A percentile compares a stretch with the other conserved stretches of the same genome.
Conservation (phyloP, 169 alveolate genomes). For the Eimeria falciformis region DNA sequence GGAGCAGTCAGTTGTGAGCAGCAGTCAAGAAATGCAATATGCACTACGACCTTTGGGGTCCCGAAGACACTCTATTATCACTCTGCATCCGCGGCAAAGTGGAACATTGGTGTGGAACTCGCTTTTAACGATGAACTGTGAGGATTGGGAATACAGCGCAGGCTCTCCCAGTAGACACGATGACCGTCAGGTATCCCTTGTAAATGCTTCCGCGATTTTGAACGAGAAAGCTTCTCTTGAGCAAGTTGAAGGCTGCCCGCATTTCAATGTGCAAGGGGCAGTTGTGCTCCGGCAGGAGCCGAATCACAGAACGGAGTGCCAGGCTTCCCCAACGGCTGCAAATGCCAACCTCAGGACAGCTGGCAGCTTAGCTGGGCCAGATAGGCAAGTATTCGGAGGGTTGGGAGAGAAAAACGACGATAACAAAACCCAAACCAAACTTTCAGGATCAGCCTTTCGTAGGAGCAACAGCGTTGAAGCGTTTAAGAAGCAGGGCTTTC, state of each 20-base stretch:
- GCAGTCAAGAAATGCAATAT: background rate
- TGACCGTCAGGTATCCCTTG: background rate
- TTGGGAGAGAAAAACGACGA: background rate
- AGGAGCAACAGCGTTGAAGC: constrained; percentile 65
- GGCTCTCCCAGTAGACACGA: background rate
- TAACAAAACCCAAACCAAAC: background rate
- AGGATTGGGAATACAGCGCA: background rate
- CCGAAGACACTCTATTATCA: constrained; percentile 54
- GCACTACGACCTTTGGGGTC: background rate
- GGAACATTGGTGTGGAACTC: background rate
- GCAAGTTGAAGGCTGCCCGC: background rate
- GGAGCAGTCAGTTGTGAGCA: background rate
- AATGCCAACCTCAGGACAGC: background rate
- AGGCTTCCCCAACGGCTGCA: background rate
- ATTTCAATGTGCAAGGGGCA: background rate
- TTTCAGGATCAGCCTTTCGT: constrained; percentile 11
- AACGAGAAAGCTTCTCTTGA: background rate
- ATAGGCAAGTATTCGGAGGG: background rate
- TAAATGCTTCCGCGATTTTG: background rate
- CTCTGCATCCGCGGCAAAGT: constrained; percentile 52
- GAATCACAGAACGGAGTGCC: constrained; percentile 31
- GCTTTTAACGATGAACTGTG: background rate
- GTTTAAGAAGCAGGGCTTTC: constrained; percentile 9
- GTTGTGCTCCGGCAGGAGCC: constrained; percentile 44
- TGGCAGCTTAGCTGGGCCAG: background rate